These are phyloP conservation scores for Mucor piriformis DNA, from an alignment of 371 early-diverging fungal species.

Conservation along the genomic window DNA sequence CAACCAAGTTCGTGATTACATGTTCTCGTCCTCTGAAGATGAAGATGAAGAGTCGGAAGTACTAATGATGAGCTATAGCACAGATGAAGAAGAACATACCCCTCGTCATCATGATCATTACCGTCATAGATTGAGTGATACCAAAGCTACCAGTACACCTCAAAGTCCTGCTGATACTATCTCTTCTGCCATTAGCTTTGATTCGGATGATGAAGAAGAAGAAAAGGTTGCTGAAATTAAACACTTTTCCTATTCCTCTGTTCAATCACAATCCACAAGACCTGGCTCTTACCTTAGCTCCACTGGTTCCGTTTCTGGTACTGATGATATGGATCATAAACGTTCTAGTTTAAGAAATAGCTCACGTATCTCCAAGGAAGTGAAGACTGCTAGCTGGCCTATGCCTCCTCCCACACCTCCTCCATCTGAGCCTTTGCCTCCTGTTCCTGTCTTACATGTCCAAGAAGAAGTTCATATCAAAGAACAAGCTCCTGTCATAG, in stretches of 20 bases:
- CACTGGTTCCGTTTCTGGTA: neutral
- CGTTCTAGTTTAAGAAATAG: constrained; percentile 9
- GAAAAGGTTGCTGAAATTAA: constrained; percentile 25
- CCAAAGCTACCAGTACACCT: neutral
- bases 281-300: constrained; percentile 8
- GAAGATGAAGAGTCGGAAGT: constrained; percentile 11
- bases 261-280: constrained; percentile 20
- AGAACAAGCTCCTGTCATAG: too few species aligned
- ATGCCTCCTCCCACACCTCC: constrained; percentile 40
- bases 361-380: constrained; percentile 14
- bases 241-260: constrained; percentile 29
- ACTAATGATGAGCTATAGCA: constrained; percentile 13
- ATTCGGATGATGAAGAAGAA: constrained; percentile 24
- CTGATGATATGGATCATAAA: neutral
- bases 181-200: constrained; percentile 18
- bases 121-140: neutral
- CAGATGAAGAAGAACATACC: constrained; percentile 19
- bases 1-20: constrained; percentile 21
- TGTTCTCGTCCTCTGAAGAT: constrained; percentile 19
- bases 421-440: constrained; percentile 37
- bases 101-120: constrained; percentile 1
- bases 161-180: constrained; percentile 22
- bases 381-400: constrained; percentile 24
- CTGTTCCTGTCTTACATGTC: constrained; percentile 18
- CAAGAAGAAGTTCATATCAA: too few species aligned